Base-by-base conservation (phyloP, 345 rosid genomes). In the Toxicodendron radicans region DNA sequence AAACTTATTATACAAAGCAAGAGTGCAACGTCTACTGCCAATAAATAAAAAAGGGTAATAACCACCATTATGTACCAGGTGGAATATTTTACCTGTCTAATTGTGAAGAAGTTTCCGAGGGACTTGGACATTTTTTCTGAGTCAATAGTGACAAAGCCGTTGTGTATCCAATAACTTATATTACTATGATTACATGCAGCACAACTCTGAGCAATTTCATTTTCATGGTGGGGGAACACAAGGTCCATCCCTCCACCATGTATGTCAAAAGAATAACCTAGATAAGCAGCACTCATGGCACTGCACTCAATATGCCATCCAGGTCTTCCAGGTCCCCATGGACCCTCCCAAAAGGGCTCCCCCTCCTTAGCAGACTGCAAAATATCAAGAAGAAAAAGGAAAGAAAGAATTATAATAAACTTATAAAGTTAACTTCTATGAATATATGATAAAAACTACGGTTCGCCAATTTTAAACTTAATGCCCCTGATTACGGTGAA, bases 231-330 rank as follows among this genome's bases (percentile, higher is more conserved):
- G 58, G 97, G 98, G 85, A 92, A 95, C n/a, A 92, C 91, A 70
- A 90, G 98, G 84, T 92, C 99, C 99, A 92, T 90, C 58, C 99
- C 99, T 61, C 98, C 99, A 79, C 99, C 97, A 76, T 92, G 99
- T 72, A 95, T 89, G 81, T 95, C 99, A 79, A 95, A 95, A 64
- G 90, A 73, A 74, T 85, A 77, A 70, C 97, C 96, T 49, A 95
- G 87, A 89, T 95, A 95, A 76, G 94, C 80, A 14, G 99, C 91
- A 68, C 97, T 91, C 98, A 92, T 92, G 24, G 97, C 97, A 78
- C 99, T 95, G 78, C 98, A 92, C 80, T 95, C 98, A 33, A 95
- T 95, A 80, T 95, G 98, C 97, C 99, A 95, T 75, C 97, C 99
- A 33, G 99, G 99, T 75, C 98, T 89, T 81, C 99, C 99, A 73